Base-by-base conservation (phyloP, 441 rosid species). In the Dalechampia spathulata region DNA sequence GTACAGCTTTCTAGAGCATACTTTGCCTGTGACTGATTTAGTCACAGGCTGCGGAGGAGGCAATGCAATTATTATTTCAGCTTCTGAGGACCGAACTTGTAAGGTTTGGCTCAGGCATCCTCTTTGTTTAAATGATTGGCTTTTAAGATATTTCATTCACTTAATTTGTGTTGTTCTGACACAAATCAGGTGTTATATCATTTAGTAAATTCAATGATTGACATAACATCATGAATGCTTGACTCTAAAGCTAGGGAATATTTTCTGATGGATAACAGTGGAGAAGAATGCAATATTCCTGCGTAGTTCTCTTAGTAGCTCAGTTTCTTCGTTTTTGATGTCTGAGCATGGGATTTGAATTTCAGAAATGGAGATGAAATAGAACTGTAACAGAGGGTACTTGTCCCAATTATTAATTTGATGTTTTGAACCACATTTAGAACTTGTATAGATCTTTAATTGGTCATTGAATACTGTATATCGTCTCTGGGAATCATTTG, bases 1-100 rank as follows among this genome's bases (percentile, higher is more conserved):
- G 72, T 75, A 82, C 64, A 72, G 74, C 77, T 82, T 90, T 69
- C 64, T 66, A 1, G 87, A 70, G 72, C 95, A 87, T 66, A 75
- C 72, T 32, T 58, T 75, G 74, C 39, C 73, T 44, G 72, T 93
- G n/a, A 93, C 85, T 38, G 96, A 90, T 64, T 60, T 85, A 49
- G 86, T 72, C n/a, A 39, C 64, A 2, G 96, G 95, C 39, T 74
- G 70, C 65, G 91, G 99, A 38, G 90, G 91, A 49, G 67, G 73
- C 61, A 85, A 79, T 79, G 88, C 95, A 19, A 56, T 81, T 64
- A 73, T 87, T 17, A 72, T 89, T 53, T 78, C 97, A 21, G 85
- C 96, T 67, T 92, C 97, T 5, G 84, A 79, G 71, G 97, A 89
- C 62, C 66, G 82, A 54, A 87, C 95, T 0, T 89, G 97, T 74